Evolutionary conservation across 371 early-diverging fungal species (phyloP), one percentile per base, ranked within the genome.

Genomic region (Rhizopus sp.): DNA sequence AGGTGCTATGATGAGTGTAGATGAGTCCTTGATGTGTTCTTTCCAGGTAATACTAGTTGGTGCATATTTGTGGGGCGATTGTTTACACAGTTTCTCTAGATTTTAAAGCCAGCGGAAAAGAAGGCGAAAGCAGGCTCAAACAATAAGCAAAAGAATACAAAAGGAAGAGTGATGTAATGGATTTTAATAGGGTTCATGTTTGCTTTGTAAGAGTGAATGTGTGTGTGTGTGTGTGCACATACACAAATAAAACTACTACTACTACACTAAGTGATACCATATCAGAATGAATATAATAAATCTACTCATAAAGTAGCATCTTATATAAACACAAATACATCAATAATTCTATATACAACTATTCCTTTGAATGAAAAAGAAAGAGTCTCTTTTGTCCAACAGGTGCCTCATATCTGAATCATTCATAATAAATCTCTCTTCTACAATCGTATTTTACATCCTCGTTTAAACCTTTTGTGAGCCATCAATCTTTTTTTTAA

Each of bases 1-100:
- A 37, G 95, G 94, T 13, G 97, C 94, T 3, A 92, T 96, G 72
- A 95, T 98, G 97, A 84, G 88, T 51, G 95, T 97, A 32, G 92
- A 92, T 68, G 90, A 93, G 60, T 88, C 93, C 33, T 78, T 97
- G 47, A 82, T 94, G 69, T 97, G 98, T 70, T 88, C 88, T 32
- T 93, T 93, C 81, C 88, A 91, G 65, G 68, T 72, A 56, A 50
- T 30, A 9, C 15, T n/a, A 42, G 23, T 34, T 2, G 29, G n/a
- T 7, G n/a, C 5, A 8, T 30, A 3, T n/a, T 9, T 5, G 71
- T 12, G 34, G 10, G 50, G 42, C 7, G 3, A 94, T 80, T 9
- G 8, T 9, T 33, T 5, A 40, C 41, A 29, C 5, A 17, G 7
- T 9, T 31, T 17, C 13, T 41, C 5, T 42, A 54, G 44, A 51